Base-by-base conservation (phyloP, 2,329 filamentous ascomycete genomes). In the Penicillium freii region DNA sequence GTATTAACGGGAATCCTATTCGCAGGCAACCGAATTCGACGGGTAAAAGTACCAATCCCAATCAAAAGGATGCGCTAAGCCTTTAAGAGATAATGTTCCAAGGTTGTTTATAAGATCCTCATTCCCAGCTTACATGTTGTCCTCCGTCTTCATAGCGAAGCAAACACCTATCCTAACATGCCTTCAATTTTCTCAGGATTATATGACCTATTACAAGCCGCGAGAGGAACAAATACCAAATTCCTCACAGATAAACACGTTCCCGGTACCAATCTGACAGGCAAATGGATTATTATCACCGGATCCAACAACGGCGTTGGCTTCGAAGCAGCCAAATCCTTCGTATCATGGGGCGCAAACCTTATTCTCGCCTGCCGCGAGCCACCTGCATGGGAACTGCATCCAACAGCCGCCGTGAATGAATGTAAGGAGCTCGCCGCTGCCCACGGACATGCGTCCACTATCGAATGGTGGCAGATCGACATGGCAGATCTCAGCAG, bases 291-390 rank as follows among this genome's bases (percentile, higher is more conserved):
- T 3, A 59, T 64, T 9, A 56, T 64, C 13, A 38, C 62, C 10
- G 62, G 62, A 13, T 54, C 58, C 9, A 62, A 64, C 19, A 60
- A 59, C 39, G 62, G 62, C 4, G 33, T 64, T 25, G 62, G 62
- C 4, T 46, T 61, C 2, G 62, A 64, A 34, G 53, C 58, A 3
- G 58, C 60, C 8, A 62, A 62, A 11, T 56, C 51, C 2, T 54
- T 64, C 15, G 60, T 60, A 5, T 34, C 49, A 51, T 58, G 56
- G 60, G 60, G 62, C n/a, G 58, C 60, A 27, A 62, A 64, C 13
- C n/a, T 64, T 13, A 61, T 64, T 8, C 53, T 64, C 4, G 60
- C 60, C 19, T 64, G 62, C 10, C 60, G 60, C 9, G 55, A 64
- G 21, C 58, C 62, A 21, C 60, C 62, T 15, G 21, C 47, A 13